A percentile compares a stretch with the other conserved stretches of the same genome.
These are phyloP conservation scores for Saccharum hybrid DNA, from an alignment of 202 grass and related monocot species.

Conservation along the genomic window DNA sequence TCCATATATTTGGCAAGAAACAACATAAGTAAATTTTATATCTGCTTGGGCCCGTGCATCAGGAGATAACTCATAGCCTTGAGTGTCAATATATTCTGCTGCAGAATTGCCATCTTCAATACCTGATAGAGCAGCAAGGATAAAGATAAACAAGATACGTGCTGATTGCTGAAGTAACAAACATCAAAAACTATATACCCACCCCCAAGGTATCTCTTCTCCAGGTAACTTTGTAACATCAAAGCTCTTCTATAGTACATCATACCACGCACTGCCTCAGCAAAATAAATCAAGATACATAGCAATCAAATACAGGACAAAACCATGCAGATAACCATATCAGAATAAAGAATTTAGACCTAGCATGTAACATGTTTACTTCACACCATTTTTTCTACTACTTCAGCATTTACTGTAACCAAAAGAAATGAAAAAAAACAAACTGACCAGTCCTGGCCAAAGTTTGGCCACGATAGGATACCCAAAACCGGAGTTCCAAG, in stretches of 20 bases:
- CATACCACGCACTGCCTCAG: constrained; percentile 87
- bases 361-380: constrained; percentile 22
- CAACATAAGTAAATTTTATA: constrained; percentile 97
- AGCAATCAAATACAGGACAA: constrained; percentile 37
- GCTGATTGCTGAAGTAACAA: constrained; percentile 39
- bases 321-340: constrained; percentile 35
- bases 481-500: constrained; percentile 96
- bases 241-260: constrained; percentile 99
- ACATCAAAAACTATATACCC: constrained; percentile 33
- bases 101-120: constrained; percentile 83
- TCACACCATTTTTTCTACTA: constrained; percentile 1
- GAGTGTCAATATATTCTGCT: constrained; percentile 73
- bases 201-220: constrained; percentile 87
- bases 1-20: constrained; percentile 99
- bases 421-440: constrained; percentile 40
- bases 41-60: constrained; percentile 90
- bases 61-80: constrained; percentile 79
- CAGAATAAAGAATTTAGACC: constrained; percentile 28
- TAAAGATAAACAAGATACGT: constrained; percentile 23
- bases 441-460: constrained; percentile 88
- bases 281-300: constrained; percentile 44
- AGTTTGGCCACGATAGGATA: constrained; percentile 95
- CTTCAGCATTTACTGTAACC: constrained; percentile 10
- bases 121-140: constrained; percentile 55
- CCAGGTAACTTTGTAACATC: constrained; percentile 95